Conservation (phyloP, 768 basidiomycete species). For the Inosperma sp. region DNA sequence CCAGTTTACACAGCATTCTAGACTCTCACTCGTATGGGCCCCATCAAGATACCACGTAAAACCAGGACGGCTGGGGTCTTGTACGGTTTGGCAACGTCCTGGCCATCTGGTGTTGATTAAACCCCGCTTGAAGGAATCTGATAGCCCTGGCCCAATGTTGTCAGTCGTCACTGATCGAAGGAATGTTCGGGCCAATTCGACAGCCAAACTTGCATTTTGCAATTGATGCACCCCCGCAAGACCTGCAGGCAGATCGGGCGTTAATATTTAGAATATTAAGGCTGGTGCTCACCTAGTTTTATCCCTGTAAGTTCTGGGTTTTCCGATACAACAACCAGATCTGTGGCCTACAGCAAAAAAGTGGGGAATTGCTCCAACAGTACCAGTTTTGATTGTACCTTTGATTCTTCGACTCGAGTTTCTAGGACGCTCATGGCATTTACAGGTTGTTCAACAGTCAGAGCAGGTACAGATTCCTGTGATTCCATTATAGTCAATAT, state of each 20-base stretch:
- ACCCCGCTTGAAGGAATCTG: conserved; percentile 53
- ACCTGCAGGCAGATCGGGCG: conserved; percentile 40
- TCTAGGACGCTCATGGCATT: conserved; percentile 67
- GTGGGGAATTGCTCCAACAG: neutral
- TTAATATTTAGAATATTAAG: conserved; percentile 1
- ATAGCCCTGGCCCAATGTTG: conserved; percentile 34
- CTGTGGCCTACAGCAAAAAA: conserved; percentile 39
- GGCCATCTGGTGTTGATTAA: conserved; percentile 80
- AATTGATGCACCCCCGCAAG: conserved; percentile 82
- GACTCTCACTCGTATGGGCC: conserved; percentile 90
- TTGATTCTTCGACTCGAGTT: conserved; percentile 58
- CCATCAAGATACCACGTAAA: conserved; percentile 92
- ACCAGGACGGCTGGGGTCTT: conserved; percentile 47
- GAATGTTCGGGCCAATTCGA: conserved; percentile 67
- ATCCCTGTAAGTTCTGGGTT: conserved; percentile 46
- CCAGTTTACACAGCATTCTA: conserved; percentile 86
- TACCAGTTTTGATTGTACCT: conserved; percentile 38
- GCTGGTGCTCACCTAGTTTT: conserved; percentile 50
- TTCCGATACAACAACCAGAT: conserved; percentile 59
- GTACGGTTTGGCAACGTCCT: conserved; percentile 85
- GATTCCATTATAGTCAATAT: neutral
- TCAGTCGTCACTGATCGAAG: conserved; percentile 35
- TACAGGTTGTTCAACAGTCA: conserved; percentile 72
- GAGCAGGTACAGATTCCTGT: conserved; percentile 77
- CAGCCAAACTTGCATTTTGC: conserved; percentile 83